Percentiles rank a stretch among this genome's conserved stretches.
Evolutionary conservation across 768 basidiomycete genomes (phyloP).

Genomic region (Suillus luteus): DNA sequence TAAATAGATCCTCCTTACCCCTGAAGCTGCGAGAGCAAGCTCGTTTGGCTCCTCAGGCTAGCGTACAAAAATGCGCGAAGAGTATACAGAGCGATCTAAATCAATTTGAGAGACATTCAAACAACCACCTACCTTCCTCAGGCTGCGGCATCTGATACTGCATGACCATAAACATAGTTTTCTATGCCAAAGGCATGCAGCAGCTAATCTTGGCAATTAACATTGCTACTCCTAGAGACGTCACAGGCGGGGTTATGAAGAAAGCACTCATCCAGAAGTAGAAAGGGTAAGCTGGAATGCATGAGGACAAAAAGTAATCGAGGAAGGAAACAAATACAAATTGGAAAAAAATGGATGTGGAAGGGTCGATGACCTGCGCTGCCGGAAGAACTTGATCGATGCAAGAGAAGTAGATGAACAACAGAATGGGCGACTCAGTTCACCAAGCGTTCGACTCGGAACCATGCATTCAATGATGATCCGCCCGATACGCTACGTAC

Average conservation of each 20-base stretch:
- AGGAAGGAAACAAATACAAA: background rate
- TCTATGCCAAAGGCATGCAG: slow-evolving; percentile 1
- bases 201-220: background rate
- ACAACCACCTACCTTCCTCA: background rate
- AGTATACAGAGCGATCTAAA: background rate
- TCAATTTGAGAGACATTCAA: background rate
- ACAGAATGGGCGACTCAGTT: slow-evolving; percentile 1
- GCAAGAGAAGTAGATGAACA: background rate
- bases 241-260: background rate
- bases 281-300: background rate
- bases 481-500: background rate
- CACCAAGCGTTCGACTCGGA: background rate
- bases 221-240: background rate
- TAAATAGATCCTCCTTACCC: background rate
- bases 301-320: background rate
- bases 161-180: background rate
- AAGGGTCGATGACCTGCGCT: background rate
- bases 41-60: background rate
- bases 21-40: background rate
- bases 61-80: background rate
- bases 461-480: background rate
- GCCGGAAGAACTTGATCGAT: background rate
- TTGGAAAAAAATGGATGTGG: background rate
- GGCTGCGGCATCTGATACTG: background rate
- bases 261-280: background rate